Percentiles rank a stretch among this genome's conserved stretches.
Conservation (phyloP, 2,329 filamentous ascomycete species). For the Fusarium oxysporum region DNA sequence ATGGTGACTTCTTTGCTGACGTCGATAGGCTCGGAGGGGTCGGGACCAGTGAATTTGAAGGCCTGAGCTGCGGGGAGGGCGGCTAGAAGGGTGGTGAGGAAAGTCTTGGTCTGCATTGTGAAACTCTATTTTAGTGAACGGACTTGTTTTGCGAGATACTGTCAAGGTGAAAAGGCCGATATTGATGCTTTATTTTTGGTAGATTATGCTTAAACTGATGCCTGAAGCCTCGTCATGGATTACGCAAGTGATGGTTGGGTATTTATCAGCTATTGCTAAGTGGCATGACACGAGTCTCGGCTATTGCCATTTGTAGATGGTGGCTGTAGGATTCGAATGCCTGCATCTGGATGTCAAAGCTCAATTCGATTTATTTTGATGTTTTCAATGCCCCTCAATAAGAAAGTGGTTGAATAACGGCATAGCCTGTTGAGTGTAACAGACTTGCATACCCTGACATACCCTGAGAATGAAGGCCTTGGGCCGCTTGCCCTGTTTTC, state of each 20-base stretch:
- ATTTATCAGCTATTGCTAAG: neutral
- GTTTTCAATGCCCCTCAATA: neutral
- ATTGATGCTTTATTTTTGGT: neutral
- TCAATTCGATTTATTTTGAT: neutral
- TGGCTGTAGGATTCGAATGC: neutral
- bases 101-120: neutral
- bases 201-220: neutral
- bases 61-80: neutral
- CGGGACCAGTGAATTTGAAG: constrained; percentile 4
- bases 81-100: neutral
- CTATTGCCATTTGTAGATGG: neutral
- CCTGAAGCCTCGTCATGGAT: neutral
- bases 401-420: neutral
- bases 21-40: neutral
- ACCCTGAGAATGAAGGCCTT: neutral
- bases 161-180: too few species aligned
- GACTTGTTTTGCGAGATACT: neutral
- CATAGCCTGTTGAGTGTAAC: too few species aligned
- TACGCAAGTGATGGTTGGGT: neutral
- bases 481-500: too few species aligned
- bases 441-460: neutral
- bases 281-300: neutral
- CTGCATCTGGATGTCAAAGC: neutral
- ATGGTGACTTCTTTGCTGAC: neutral
- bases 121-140: neutral